Evolutionary conservation across 306 rosid species (phyloP).

Genomic region (Abrus pulchellus): DNA sequence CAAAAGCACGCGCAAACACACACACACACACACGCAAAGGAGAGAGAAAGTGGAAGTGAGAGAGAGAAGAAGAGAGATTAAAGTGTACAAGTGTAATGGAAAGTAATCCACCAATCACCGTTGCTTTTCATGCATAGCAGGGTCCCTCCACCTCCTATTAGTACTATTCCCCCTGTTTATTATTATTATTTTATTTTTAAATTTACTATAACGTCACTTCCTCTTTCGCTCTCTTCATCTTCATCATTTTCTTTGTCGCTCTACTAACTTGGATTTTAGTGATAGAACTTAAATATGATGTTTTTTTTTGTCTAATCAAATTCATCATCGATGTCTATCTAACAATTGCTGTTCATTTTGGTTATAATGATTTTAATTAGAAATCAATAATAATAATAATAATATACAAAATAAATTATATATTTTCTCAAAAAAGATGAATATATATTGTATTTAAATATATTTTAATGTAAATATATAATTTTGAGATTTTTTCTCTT

Average conservation of each 20-base stretch:
- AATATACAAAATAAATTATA: too few relatives aligned
- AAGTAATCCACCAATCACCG: conserved; percentile 45
- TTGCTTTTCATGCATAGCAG: conserved; percentile 47
- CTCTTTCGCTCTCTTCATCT: background rate
- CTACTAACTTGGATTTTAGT: background rate
- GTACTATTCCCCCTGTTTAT: conserved; percentile 16
- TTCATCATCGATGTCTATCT: too few relatives aligned
- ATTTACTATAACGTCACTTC: conserved; percentile 34
- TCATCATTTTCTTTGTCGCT: background rate
- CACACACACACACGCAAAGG: background rate
- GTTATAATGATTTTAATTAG: too few relatives aligned
- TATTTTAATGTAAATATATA: too few relatives aligned
- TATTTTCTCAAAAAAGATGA: too few relatives aligned
- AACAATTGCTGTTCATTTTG: too few relatives aligned
- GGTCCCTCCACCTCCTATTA: conserved; percentile 45
- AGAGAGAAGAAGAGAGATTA: conserved; percentile 15
- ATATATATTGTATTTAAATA: too few relatives aligned
- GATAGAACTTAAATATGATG: too few relatives aligned
- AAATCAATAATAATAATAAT: background rate
- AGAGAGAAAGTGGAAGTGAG: conserved; percentile 36
- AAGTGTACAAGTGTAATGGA: conserved; percentile 52
- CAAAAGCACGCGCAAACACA: conserved; percentile 26
- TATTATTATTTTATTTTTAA: conserved; percentile 37
- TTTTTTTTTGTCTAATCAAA: too few relatives aligned
- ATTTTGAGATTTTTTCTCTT: too few relatives aligned